Evolutionary conservation across 2,329 filamentous ascomycete genomes (phyloP).

Genomic region (Ascochyta pisi): DNA sequence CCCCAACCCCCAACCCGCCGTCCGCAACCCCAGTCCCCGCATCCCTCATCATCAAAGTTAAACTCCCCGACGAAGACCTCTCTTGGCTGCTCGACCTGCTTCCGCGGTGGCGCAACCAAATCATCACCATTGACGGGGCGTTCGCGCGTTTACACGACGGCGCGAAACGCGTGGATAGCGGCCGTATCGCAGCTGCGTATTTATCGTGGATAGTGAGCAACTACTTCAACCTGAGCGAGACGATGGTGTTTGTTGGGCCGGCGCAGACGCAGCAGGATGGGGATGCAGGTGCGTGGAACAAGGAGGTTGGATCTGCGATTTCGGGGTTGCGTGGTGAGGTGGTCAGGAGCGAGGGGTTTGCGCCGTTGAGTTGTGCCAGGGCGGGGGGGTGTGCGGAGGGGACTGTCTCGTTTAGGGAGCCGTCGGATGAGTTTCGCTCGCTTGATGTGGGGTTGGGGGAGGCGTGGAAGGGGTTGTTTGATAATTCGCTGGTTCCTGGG

Average conservation of each 20-base stretch:
- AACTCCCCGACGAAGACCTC: slow-evolving; percentile 21
- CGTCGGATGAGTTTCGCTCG: slow-evolving; percentile 25
- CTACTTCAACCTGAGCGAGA: slow-evolving; percentile 27
- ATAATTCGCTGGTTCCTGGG: slow-evolving; percentile 43
- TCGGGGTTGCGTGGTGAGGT: slow-evolving; percentile 44
- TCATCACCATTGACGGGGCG: slow-evolving; percentile 29
- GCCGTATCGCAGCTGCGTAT: slow-evolving; percentile 33
- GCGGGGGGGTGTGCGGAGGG: slow-evolving; percentile 47
- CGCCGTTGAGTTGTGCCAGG: slow-evolving; percentile 49
- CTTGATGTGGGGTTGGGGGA: slow-evolving; percentile 36
- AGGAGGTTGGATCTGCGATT: slow-evolving; percentile 10
- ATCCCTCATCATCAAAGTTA: slow-evolving; percentile 21
- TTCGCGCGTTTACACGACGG: slow-evolving; percentile 21
- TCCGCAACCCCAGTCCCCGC: slow-evolving; percentile 2
- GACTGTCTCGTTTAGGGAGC: slow-evolving; percentile 39
- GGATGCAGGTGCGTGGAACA: neutral
- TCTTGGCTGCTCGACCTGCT: slow-evolving; percentile 21
- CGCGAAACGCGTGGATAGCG: slow-evolving; percentile 23
- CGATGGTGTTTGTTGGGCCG: slow-evolving; percentile 30
- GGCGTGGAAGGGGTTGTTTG: slow-evolving; percentile 57
- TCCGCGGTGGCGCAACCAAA: slow-evolving; percentile 52
- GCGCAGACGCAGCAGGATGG: neutral
- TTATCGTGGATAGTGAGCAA: slow-evolving; percentile 35
- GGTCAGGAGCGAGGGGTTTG: slow-evolving; percentile 50
- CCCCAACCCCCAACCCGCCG: slow-evolving; percentile 4